Evolutionary conservation across 2,329 filamentous ascomycete species (phyloP), one percentile per base, ranked within the genome.

Genomic region (Aspergillus piperis): DNA sequence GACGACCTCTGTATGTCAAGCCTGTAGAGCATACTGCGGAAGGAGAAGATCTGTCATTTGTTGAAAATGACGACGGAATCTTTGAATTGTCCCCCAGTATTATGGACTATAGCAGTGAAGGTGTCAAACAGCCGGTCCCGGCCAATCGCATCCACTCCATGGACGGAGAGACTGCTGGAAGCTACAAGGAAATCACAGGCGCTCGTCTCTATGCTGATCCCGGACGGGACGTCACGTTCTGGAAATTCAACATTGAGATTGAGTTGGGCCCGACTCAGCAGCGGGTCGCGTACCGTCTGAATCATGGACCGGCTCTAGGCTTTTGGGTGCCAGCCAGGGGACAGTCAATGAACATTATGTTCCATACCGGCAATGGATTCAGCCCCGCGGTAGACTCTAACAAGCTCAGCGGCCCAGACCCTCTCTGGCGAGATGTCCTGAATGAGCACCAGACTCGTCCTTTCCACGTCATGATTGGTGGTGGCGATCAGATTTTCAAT

Each of bases 391-490:
- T 90, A 23, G 88, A 96, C 63, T 80, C 92, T 0, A 84, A 96
- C 71, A 83, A 88, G 49, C 89, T 97, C 73, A 95, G 89, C 71
- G 95, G 95, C 0, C 95, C 96, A 0, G 95, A 99, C 77, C 95
- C 95, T 1, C 84, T 99, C 77, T 99, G 96, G 95, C 89, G 94
- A 58, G 95, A 99, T 73, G 92, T 98, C 5, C 82, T 98, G 63
- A 97, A 97, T 74, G 91, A 82, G 21, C 95, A 99, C 72, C 93
- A 96, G 75, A 90, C 88, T 44, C 86, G 88, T 55, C 95, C 95
- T 2, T 99, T 98, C 80, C 96, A 99, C 75, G 92, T 96, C 57
- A 99, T 99, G 95, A 85, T 99, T 66, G 96, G 95, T 38, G 96
- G 95, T 51, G 95, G 95, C 59, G 94, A 98, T 71, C 95, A 99